Evolutionary conservation across 768 basidiomycete species (phyloP), one percentile per base, ranked within the genome.

Genomic region (Tubosaeta sp.): DNA sequence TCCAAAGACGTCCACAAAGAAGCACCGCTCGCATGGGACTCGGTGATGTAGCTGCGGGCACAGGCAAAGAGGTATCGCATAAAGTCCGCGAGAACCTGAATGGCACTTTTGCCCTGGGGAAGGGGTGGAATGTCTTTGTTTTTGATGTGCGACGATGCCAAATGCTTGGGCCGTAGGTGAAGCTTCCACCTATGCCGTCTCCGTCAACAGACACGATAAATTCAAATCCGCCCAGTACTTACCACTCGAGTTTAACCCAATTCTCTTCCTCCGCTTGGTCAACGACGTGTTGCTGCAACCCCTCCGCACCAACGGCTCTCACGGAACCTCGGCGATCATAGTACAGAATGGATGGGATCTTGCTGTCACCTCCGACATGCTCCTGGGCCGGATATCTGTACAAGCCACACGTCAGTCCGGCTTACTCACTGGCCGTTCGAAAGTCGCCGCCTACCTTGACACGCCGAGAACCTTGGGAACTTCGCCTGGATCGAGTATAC

Each of bases 341-440:
- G 51, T 74, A 75, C 14, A 80, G 24, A 31, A 31, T 31, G 11
- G 30, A 31, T 31, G 30, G 30, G 9, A 31, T 31, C 30, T 31
- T 31, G 11, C 69, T 73, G 46, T 77, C 73, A 4, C 74, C 72
- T 6, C 72, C 73, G 16, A 71, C 64, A 6, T 71, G 64, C 18
- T 75, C 72, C 51, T 76, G 75, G 2, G 70, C 72, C 8, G 76
- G 79, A 51, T 72, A 78, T 49, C 77, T 79, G 36, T 14, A 41
- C 19, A 30, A 39, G 5, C 3, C 2, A 6, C 22, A 7, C 3
- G 4, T 58, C 39, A 54, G 35, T 19, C 9, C 19, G 6, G 10
- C 18, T n/a, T 8, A 8, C n/a, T 38, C n/a, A 14, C 9, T n/a
- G n/a, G 4, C 36, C n/a, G n/a, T n/a, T n/a, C n/a, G n/a, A n/a